Base-by-base conservation (phyloP, 208 protist genomes). In the Novymonas esmeraldas region DNA sequence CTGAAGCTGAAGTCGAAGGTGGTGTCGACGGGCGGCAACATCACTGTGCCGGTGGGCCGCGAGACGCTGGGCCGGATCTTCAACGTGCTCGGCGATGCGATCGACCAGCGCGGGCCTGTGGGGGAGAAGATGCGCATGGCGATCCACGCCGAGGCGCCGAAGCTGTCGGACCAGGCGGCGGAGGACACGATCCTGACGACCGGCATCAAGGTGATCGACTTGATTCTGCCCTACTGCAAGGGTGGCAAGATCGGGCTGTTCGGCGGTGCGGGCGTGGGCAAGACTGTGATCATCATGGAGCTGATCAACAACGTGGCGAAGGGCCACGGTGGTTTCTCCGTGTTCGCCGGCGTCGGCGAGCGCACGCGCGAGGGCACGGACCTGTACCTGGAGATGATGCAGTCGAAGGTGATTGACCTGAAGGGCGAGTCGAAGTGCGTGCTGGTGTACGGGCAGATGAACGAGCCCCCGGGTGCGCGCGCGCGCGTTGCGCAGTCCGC, bases 381-480 rank as follows among this genome's bases (percentile, higher is more conserved):
- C 82, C 83, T 99, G 57, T 99, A 98, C 87, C 87, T 98, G 77
- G 98, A 99, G 84, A 99, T 99, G 98, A 98, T 99, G 81, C 85
- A 96, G 75, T 98, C 96, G 52, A 92, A 94, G 77, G 85, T 98
- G 65, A 98, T 98, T 79, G 92, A 98, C 50, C 83, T 98, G 46
- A 84, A 94, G 52, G 90, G 86, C 20, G 88, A 94, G n/a, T 99
- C 97, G 51, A 99, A 99, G 90, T 98, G 97, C 69, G 94, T 98
- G 48, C 88, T 99, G n/a, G 98, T 99, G 70, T 99, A 99, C 87
- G 98, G 98, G 39, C 98, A 99, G 94, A 99, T 99, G 98, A 99
- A 99, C 86, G 98, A 99, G 88, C 98, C 98, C 44, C 98, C 98
- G 14, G 98, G 98, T 84, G 98, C 98, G 51, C 95, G 98, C 88